These are phyloP conservation scores for Kappamyces sp. DNA, from an alignment of 192 early-diverging fungal species.

Conservation along the genomic window DNA sequence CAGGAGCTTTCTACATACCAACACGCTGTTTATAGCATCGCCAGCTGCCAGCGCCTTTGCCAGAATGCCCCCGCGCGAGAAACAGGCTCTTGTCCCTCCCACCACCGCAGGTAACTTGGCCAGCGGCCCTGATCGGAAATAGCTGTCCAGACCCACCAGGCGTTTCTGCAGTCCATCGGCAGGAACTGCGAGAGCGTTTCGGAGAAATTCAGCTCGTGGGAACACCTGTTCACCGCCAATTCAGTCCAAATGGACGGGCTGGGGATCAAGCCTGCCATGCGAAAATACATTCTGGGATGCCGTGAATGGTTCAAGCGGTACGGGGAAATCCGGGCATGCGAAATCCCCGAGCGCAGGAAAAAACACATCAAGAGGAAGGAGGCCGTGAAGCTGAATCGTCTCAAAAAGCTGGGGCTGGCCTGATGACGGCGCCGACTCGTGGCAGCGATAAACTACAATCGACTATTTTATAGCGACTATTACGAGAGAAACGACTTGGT, in stretches of 20 bases:
- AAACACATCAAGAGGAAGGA: constrained; percentile 35
- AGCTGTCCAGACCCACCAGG: too few species aligned
- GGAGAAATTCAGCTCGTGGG: constrained; percentile 44
- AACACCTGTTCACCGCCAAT: constrained; percentile 37
- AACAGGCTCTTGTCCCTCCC: too few species aligned
- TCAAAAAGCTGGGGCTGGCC: constrained; percentile 39
- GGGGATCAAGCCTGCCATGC: constrained; percentile 31
- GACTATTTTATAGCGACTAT: background rate
- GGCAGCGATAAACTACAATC: too few species aligned
- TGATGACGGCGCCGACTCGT: constrained; percentile 8
- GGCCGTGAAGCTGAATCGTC: constrained; percentile 27
- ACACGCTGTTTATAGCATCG: too few species aligned
- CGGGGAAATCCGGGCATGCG: background rate
- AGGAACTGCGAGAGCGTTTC: constrained; percentile 27
- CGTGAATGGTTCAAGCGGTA: constrained; percentile 38
- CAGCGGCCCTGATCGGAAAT: too few species aligned
- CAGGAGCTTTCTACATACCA: too few species aligned
- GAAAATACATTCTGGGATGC: constrained; percentile 40
- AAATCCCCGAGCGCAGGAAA: constrained; percentile 33
- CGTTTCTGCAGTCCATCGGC: constrained; percentile 41
- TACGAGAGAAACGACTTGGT: constrained; percentile 7
- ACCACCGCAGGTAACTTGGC: too few species aligned
- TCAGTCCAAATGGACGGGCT: constrained; percentile 34
- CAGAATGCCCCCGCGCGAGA: too few species aligned
- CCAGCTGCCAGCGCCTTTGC: too few species aligned